A percentile compares a stretch with the other conserved stretches of the same genome.
Evolutionary conservation across 257 asterid species (phyloP).

Genomic region (Pogostemon cablin): DNA sequence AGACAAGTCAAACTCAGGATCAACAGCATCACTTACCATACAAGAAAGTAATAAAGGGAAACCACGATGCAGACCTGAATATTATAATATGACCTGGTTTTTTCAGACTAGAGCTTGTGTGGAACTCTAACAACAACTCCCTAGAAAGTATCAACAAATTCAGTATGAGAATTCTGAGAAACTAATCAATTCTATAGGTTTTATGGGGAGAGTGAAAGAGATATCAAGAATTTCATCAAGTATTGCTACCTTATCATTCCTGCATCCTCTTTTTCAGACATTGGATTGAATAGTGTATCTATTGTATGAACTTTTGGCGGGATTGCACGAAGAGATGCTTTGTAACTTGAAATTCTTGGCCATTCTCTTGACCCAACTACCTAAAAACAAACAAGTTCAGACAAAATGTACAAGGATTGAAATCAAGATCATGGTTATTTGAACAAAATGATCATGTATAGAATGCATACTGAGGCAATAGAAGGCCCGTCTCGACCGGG

Average conservation of each 20-base stretch:
- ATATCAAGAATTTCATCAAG: background rate
- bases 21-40: background rate
- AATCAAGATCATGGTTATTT: background rate
- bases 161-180: background rate
- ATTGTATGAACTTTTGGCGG: slow-evolving; percentile 44
- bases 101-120: slow-evolving; percentile 42
- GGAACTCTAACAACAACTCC: slow-evolving; percentile 55
- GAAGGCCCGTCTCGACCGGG: slow-evolving; percentile 44
- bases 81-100: slow-evolving; percentile 55
- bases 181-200: background rate
- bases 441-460: slow-evolving; percentile 5
- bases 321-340: slow-evolving; percentile 44
- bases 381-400: slow-evolving; percentile 26
- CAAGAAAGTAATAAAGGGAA: slow-evolving; percentile 1
- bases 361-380: slow-evolving; percentile 61
- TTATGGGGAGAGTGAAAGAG: background rate
- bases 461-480: slow-evolving; percentile 54
- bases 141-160: slow-evolving; percentile 23
- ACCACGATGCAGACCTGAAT: slow-evolving; percentile 41
- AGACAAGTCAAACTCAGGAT: background rate
- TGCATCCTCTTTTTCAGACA: slow-evolving; percentile 43
- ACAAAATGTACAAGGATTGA: background rate
- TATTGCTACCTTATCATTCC: slow-evolving; percentile 46
- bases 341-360: slow-evolving; percentile 57
- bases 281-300: slow-evolving; percentile 49